These are phyloP conservation scores for Trichoderma erinaceum DNA, from an alignment of 495 filamentous ascomycete genomes.

Conservation along the genomic window DNA sequence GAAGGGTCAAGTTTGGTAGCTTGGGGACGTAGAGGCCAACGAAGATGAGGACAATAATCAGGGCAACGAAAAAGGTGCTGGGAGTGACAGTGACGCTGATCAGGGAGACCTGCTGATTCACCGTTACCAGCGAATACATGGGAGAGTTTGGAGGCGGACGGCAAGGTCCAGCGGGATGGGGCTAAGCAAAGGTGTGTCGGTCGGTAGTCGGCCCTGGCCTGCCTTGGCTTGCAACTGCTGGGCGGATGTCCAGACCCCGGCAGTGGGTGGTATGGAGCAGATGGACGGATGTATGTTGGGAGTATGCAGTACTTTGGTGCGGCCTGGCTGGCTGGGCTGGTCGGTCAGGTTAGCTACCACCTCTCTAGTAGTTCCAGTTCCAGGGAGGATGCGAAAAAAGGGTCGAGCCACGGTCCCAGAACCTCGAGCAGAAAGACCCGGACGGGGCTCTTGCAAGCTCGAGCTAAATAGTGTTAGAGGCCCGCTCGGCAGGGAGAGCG, in stretches of 20 bases:
- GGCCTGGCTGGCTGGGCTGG: too few species aligned
- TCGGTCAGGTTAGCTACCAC: neutral
- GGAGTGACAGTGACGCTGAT: conserved; percentile 49
- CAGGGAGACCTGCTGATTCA: conserved; percentile 50
- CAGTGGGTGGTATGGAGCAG: conserved; percentile 1
- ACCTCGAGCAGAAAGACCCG: neutral
- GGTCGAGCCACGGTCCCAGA: neutral
- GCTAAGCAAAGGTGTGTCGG: conserved; percentile 6
- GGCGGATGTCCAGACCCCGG: conserved; percentile 5
- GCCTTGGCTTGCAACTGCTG: neutral
- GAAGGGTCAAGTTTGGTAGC: conserved; percentile 19
- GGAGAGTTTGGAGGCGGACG: conserved; percentile 4
- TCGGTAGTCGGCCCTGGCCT: conserved; percentile 9
- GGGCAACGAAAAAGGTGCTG: conserved; percentile 43
- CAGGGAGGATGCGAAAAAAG: neutral
- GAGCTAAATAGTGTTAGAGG: neutral
- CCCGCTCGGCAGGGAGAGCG: conserved; percentile 6
- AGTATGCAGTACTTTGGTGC: neutral
- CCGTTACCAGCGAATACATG: conserved; percentile 45
- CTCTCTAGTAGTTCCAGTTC: neutral
- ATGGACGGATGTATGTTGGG: neutral
- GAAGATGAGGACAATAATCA: conserved; percentile 46
- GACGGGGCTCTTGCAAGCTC: neutral
- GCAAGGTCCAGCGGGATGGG: conserved; percentile 14
- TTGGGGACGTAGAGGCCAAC: conserved; percentile 43